Percentiles rank a stretch among this genome's conserved stretches.
These are phyloP conservation scores for Ephemerocybe angulata DNA, from an alignment of 768 basidiomycete genomes.

Conservation along the genomic window DNA sequence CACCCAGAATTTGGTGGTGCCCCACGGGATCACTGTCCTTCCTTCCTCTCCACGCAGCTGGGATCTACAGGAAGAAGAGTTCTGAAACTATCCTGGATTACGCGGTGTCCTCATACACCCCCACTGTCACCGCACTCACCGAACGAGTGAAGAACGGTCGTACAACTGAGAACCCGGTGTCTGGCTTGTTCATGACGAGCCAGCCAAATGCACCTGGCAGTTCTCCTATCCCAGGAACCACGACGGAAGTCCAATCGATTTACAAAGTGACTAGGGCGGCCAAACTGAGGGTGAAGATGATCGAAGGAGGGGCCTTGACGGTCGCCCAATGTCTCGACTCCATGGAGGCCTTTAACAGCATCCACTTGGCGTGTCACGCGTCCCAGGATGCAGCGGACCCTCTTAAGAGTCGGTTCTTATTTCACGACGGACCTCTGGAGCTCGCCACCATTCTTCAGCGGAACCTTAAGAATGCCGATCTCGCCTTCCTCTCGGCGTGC, in stretches of 20 bases:
- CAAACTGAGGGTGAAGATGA: background rate
- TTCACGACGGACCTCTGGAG: constrained; percentile 17
- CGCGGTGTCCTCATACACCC: constrained; percentile 19
- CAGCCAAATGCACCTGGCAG: constrained; percentile 5
- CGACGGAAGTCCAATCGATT: constrained; percentile 5
- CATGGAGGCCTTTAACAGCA: background rate
- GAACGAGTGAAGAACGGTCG: background rate
- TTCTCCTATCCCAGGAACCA: constrained; percentile 5
- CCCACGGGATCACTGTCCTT: constrained; percentile 26
- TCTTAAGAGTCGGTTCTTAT: constrained; percentile 20
- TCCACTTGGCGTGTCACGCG: constrained; percentile 38
- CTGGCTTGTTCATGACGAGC: constrained; percentile 8
- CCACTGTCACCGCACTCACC: constrained; percentile 9
- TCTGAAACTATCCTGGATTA: constrained; percentile 8
- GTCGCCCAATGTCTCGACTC: background rate
- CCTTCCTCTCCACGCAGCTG: constrained; percentile 37
- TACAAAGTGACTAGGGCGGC: background rate
- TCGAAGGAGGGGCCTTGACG: background rate
- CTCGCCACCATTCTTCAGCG: constrained; percentile 8
- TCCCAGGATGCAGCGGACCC: constrained; percentile 25
- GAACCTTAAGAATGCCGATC: constrained; percentile 10
- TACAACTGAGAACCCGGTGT: background rate
- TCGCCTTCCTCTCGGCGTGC: constrained; percentile 40
- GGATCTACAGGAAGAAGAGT: constrained; percentile 18
- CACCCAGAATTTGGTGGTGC: constrained; percentile 24